These are phyloP conservation scores for Botrytis porri DNA, from an alignment of 2,329 filamentous ascomycete species.

Conservation along the genomic window DNA sequence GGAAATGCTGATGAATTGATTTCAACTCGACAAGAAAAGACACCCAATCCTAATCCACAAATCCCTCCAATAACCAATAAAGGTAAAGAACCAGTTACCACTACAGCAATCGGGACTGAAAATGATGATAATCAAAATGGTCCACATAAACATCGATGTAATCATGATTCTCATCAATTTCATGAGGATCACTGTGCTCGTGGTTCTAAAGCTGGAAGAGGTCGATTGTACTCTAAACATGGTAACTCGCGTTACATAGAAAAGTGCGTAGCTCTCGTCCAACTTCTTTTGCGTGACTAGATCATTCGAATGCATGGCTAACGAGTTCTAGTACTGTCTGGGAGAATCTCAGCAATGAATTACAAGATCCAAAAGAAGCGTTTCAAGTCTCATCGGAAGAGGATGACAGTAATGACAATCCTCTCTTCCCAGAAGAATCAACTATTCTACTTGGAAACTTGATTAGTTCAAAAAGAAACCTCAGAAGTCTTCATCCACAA, in stretches of 20 bases:
- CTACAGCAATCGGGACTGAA: background rate
- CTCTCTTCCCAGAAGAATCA: constrained; percentile 30
- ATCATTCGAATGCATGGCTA: background rate
- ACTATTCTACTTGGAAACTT: constrained; percentile 50
- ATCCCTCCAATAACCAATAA: background rate
- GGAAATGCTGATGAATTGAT: background rate
- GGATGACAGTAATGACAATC: constrained; percentile 35
- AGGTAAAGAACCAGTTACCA: background rate
- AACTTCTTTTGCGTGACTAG: background rate
- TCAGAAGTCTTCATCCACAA: constrained; percentile 53
- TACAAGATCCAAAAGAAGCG: constrained; percentile 35
- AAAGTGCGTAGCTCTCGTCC: constrained; percentile 26
- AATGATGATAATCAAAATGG: background rate
- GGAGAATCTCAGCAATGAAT: constrained; percentile 35
- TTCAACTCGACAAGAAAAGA: background rate
- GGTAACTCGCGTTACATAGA: constrained; percentile 33
- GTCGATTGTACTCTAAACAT: constrained; percentile 28
- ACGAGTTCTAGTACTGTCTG: constrained; percentile 31
- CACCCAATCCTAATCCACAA: background rate
- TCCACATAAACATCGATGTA: background rate
- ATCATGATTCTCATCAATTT: background rate
- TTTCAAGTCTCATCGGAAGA: constrained; percentile 36
- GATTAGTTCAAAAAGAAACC: constrained; percentile 38
- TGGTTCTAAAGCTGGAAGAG: constrained; percentile 6
- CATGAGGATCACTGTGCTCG: background rate